phyloP scores from a whole-genome alignment of 73 alveolate species.

The Paramecium biaurelia region DNA sequence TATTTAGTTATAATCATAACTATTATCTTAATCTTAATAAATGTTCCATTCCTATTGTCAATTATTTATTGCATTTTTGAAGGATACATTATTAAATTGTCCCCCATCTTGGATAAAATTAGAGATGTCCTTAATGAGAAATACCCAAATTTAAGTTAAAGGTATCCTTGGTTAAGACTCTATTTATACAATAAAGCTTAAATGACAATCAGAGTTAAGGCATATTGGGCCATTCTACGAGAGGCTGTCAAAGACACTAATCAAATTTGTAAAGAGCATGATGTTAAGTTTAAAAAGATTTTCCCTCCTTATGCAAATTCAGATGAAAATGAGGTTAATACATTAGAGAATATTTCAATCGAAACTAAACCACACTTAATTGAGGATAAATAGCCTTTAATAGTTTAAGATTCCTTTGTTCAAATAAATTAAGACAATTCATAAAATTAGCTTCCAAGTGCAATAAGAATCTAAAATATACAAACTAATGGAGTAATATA shows the following conservation, averaged over 20 bases:
- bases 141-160: not conserved
- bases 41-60: not conserved
- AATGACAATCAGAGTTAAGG: slow-evolving; percentile 8
- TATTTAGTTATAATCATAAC: not conserved
- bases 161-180: not conserved
- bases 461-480: not conserved
- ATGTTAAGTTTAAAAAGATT: not conserved
- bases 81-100: not conserved
- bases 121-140: slow-evolving; percentile 9
- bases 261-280: not conserved
- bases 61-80: slow-evolving; percentile 18
- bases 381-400: not conserved
- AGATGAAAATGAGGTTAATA: not conserved
- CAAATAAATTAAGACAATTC: not conserved
- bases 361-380: not conserved
- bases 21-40: not conserved
- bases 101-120: not conserved
- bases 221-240: not conserved
- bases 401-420: not conserved
- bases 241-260: not conserved
- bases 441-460: not conserved
- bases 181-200: not conserved
- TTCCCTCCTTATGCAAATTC: not conserved
- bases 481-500: not conserved
- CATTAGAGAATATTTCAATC: not conserved